These are phyloP conservation scores for Recurvomyces mirabilis DNA, from an alignment of 495 filamentous ascomycete genomes.

Conservation along the genomic window DNA sequence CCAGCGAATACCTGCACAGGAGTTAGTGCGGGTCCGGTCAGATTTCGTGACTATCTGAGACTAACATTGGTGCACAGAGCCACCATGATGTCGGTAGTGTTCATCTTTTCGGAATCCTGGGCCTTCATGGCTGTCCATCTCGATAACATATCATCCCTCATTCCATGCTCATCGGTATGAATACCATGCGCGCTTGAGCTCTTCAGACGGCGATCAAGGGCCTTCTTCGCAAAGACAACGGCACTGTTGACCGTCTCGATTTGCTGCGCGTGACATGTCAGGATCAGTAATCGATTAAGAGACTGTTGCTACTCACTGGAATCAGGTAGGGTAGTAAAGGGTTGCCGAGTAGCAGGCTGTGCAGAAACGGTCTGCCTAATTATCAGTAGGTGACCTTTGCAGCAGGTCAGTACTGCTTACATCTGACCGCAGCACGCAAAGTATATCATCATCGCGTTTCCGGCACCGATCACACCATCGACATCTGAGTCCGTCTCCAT, in stretches of 20 bases:
- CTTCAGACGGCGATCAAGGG: no score
- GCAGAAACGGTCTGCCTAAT: constrained; percentile 6
- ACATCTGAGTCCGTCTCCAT: constrained; percentile 31
- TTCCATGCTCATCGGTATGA: constrained; percentile 1
- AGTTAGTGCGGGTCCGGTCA: no score
- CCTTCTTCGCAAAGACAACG: no score
- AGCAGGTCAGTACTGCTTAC: no score
- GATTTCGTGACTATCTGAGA: neutral
- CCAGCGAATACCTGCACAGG: no score
- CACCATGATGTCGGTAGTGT: constrained; percentile 8
- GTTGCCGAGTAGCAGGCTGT: constrained; percentile 27
- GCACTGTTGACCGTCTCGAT: no score
- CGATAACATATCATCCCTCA: constrained; percentile 12
- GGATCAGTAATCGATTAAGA: constrained; percentile 6
- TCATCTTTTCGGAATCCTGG: constrained; percentile 6
- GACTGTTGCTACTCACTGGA: no score
- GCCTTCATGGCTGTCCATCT: constrained; percentile 4
- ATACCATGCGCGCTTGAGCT: constrained; percentile 8
- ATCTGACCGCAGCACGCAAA: constrained; percentile 14
- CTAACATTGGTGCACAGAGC: no score
- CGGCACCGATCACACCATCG: constrained; percentile 29
- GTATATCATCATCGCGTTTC: constrained; percentile 14
- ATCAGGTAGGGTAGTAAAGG: no score
- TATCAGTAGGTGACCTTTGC: no score
- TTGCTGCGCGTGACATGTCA: no score